phyloP scores from a whole-genome alignment of 768 basidiomycete species.

The Coprinopsis strossmayeri region DNA sequence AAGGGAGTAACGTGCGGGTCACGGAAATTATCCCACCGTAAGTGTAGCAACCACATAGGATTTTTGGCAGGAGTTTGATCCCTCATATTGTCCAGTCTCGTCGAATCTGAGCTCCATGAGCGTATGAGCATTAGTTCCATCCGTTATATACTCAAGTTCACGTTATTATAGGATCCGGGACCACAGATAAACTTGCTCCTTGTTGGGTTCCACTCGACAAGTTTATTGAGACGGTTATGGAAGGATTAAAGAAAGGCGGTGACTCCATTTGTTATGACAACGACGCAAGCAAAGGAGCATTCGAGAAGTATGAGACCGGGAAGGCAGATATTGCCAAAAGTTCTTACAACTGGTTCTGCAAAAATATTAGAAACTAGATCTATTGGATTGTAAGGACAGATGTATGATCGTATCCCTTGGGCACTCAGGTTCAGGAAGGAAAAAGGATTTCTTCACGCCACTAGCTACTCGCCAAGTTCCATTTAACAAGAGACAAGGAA shows the following conservation, averaged over 20 bases:
- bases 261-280: constrained; percentile 21
- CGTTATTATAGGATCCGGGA: constrained; percentile 36
- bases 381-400: too few relatives aligned
- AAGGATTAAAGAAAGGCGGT: constrained; percentile 19
- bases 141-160: background rate
- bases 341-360: constrained; percentile 11
- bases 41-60: too few relatives aligned
- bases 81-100: too few relatives aligned
- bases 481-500: constrained; percentile 5
- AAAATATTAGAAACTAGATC: background rate
- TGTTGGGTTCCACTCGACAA: constrained; percentile 43
- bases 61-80: too few relatives aligned
- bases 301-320: constrained; percentile 27
- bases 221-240: constrained; percentile 28
- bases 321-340: constrained; percentile 22
- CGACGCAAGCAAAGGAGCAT: constrained; percentile 15
- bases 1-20: constrained; percentile 41
- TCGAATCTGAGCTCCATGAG: constrained; percentile 54
- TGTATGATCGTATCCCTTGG: too few relatives aligned
- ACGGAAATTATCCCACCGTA: constrained; percentile 51
- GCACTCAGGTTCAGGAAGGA: too few relatives aligned
- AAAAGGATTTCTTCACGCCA: too few relatives aligned
- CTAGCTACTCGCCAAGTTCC: too few relatives aligned
- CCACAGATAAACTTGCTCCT: constrained; percentile 34
- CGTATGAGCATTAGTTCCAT: constrained; percentile 22